Conservation (phyloP, 1,284 basidiomycete species). For the Ceratorhiza oryzae-sativae region DNA sequence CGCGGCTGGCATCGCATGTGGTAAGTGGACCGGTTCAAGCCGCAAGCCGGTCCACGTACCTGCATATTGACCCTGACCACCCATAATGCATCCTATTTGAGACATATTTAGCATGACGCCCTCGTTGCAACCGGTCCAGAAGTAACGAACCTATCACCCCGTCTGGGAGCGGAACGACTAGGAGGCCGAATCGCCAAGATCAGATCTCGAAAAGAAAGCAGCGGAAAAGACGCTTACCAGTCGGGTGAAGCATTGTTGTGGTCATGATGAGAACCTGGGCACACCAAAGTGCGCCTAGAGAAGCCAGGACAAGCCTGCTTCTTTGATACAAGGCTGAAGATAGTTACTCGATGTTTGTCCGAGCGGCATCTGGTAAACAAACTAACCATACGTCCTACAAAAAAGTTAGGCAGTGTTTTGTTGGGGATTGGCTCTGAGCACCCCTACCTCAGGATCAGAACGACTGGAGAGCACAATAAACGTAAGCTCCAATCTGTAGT, state of each 20-base stretch:
- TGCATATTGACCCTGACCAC: neutral
- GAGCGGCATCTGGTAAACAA: too few relatives aligned
- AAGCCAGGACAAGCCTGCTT: neutral
- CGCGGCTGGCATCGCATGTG: neutral
- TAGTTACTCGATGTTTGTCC: neutral
- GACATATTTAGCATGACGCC: neutral
- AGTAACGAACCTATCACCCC: slow-evolving; percentile 21
- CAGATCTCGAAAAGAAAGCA: neutral
- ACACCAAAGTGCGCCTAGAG: slow-evolving; percentile 6
- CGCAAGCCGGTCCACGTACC: neutral
- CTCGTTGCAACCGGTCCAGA: neutral
- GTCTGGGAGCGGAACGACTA: slow-evolving; percentile 19
- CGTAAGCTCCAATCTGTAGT: neutral
- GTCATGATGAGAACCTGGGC: slow-evolving; percentile 28
- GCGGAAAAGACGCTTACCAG: neutral
- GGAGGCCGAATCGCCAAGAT: neutral
- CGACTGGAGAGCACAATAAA: neutral
- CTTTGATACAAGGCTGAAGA: slow-evolving; percentile 26
- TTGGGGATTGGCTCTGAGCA: neutral
- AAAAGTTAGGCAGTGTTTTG: neutral
- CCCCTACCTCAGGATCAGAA: slow-evolving; percentile 28
- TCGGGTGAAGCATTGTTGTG: neutral
- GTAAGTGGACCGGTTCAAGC: neutral
- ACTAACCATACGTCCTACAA: slow-evolving; percentile 29
- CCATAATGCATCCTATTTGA: slow-evolving; percentile 23